Base-by-base conservation (phyloP, 148 eudicot genomes). In the Rhododendron williamsianum region DNA sequence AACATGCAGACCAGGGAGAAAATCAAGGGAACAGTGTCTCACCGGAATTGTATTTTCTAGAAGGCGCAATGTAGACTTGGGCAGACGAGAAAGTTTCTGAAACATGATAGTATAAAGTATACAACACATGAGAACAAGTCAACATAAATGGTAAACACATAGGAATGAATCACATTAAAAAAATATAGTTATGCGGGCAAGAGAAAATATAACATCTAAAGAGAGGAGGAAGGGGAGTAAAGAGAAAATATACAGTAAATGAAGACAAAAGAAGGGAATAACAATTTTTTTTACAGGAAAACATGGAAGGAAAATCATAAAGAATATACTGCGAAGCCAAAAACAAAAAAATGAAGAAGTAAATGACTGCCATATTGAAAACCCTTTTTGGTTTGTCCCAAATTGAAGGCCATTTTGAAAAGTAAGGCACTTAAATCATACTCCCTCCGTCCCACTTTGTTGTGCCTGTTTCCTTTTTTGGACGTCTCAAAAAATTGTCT, bases 1-100 rank as follows among this genome's bases (percentile, higher is more conserved):
- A 81, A 5, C 67, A 67, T 9, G 84, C 25, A 52, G 54, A 67
- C n/a, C 1, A 25, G 13, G 18, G 23, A 52, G 54, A 51, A 78
- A 46, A 87, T 78, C 78, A 81, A 65, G 54, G 0, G 23, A 56
- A 56, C 21, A 56, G 8, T 56, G 12, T 65, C 71, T 65, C 71
- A 97, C 99, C 92, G 99, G 99, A 51, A 97, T 93, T 65, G 92
- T 73, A 74, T 85, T 91, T 82, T 94, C 99, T 54, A 97, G 89
- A 85, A 95, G 98, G 79, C 99, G 94, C 87, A 97, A 87, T 52
- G 92, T 90, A 56, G 99, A 97, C 71, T 90, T 92, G n/a, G 98
- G 90, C 69, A 95, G 92, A 48, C 99, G 96, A 30, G 99, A 97
- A 54, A 97, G 91, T 90, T 90, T 91, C 99, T 97, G 95, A 87